Evolutionary conservation across 106 monocot species (phyloP).

Genomic region (Amphibolis antarctica): DNA sequence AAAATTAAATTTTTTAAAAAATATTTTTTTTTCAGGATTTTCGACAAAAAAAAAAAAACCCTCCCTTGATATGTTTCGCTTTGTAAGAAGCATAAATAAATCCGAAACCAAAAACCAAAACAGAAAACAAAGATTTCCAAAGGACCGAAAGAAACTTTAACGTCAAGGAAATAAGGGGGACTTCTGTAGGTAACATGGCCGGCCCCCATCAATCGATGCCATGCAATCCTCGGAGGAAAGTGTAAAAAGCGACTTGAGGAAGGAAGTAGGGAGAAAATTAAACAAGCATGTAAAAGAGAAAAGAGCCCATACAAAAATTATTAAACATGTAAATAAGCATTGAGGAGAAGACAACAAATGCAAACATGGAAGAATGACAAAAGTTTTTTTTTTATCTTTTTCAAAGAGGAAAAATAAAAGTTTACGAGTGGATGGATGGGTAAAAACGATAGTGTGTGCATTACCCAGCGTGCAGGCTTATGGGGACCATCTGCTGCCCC

Average conservation of each 20-base stretch:
- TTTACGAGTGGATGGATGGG: neutral
- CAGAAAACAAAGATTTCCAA: slow-evolving; percentile 6
- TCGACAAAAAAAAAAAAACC: no score
- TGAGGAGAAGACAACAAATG: no score
- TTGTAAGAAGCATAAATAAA: neutral
- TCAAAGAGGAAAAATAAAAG: slow-evolving; percentile 9
- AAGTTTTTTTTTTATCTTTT: no score
- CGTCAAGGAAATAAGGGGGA: neutral
- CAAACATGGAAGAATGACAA: no score
- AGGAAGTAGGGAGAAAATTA: neutral
- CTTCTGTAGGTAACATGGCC: slow-evolving; percentile 7
- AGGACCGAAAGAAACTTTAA: slow-evolving; percentile 13
- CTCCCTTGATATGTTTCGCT: neutral
- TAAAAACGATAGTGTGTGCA: neutral
- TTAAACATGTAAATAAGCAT: no score
- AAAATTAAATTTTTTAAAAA: no score
- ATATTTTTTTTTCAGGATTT: no score
- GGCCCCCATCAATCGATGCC: slow-evolving; percentile 32
- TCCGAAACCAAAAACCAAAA: slow-evolving; percentile 2
- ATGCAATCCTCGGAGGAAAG: slow-evolving; percentile 15
- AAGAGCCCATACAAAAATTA: no score
- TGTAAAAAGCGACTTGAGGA: neutral
- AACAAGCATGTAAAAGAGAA: neutral
- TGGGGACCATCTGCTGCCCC: slow-evolving; percentile 8
- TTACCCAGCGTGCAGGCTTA: slow-evolving; percentile 19